Percentiles rank a stretch among this genome's conserved stretches.
Conservation (phyloP, 768 basidiomycete genomes). For the Kwoniella sp. region DNA sequence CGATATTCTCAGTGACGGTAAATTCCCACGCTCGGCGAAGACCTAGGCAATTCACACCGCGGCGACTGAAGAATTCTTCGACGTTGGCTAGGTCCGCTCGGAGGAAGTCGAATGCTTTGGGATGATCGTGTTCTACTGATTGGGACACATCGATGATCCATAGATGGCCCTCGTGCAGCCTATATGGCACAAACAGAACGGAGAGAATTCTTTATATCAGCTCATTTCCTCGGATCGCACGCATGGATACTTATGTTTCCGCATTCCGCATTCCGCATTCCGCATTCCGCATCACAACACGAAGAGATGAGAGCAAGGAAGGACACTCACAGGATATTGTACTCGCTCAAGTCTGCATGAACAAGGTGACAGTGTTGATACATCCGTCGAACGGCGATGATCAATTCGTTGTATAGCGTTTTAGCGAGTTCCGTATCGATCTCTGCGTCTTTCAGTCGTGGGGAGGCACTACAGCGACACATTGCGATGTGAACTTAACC, state of each 20-base stretch:
- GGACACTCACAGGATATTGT: slow-evolving; percentile 79
- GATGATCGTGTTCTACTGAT: slow-evolving; percentile 97
- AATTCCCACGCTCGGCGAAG: slow-evolving; percentile 85
- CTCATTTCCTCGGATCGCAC: too few relatives aligned
- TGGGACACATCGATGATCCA: slow-evolving; percentile 98
- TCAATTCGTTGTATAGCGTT: slow-evolving; percentile 72
- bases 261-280: too few relatives aligned
- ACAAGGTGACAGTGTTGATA: slow-evolving; percentile 90
- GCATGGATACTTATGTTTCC: too few relatives aligned
- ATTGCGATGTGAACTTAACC: background rate
- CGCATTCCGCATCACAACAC: slow-evolving; percentile 1
- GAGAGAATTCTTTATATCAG: too few relatives aligned
- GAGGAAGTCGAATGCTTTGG: slow-evolving; percentile 92
- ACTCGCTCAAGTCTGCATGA: slow-evolving; percentile 96
- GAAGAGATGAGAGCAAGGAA: background rate
- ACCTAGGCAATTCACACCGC: slow-evolving; percentile 75
- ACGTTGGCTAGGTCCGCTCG: slow-evolving; percentile 88
- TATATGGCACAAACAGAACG: slow-evolving; percentile 24
- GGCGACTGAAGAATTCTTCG: slow-evolving; percentile 83
- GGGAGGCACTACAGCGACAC: slow-evolving; percentile 70
- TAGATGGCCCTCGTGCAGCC: slow-evolving; percentile 64
- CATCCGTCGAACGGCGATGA: slow-evolving; percentile 77
- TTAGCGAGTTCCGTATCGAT: slow-evolving; percentile 62
- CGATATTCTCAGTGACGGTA: slow-evolving; percentile 64
- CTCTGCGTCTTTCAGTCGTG: slow-evolving; percentile 85